Percentiles rank a stretch among this genome's conserved stretches.
Conservation (phyloP, 208 protist species). For the Leishmania mexicana region DNA sequence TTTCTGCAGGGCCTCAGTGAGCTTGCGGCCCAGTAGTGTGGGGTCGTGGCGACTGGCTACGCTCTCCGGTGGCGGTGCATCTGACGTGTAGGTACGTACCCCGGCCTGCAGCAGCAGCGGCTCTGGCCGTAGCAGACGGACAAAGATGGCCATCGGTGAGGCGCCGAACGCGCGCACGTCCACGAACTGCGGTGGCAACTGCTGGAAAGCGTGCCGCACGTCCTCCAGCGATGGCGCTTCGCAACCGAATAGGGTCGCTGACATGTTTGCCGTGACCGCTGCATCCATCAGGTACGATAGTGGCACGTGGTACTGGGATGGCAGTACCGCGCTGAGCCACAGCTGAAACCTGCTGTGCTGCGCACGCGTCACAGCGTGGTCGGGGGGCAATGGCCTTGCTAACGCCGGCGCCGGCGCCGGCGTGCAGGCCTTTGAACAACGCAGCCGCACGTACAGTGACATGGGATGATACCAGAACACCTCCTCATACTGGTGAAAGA, state of each 20-base stretch:
- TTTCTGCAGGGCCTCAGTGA: conserved; percentile 16
- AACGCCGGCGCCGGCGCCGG: not conserved
- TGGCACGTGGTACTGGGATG: conserved; percentile 32
- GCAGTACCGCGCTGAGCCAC: conserved; percentile 28
- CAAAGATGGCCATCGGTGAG: conserved; percentile 23
- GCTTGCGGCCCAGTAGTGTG: conserved; percentile 2
- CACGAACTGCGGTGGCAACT: conserved; percentile 17
- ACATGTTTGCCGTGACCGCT: not conserved
- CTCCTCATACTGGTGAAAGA: not conserved
- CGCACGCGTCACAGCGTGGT: not conserved
- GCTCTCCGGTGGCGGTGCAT: conserved; percentile 19
- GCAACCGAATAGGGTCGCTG: conserved; percentile 1
- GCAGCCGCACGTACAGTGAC: conserved; percentile 8
- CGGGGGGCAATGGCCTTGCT: not conserved
- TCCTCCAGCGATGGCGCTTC: conserved; percentile 12
- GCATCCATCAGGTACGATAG: conserved; percentile 14
- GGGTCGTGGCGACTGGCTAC: conserved; percentile 18
- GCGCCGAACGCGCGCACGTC: conserved; percentile 33
- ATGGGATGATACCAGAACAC: not conserved
- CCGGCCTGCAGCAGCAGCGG: conserved; percentile 25
- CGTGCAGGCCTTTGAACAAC: not conserved
- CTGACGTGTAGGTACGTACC: conserved; percentile 9
- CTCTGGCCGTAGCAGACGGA: conserved; percentile 36
- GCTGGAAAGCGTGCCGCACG: conserved; percentile 18
- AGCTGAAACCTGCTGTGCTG: conserved; percentile 1